Percentiles rank a stretch among this genome's conserved stretches.
These are phyloP conservation scores for Infundibulicybe gibba DNA, from an alignment of 768 basidiomycete species.

Conservation along the genomic window DNA sequence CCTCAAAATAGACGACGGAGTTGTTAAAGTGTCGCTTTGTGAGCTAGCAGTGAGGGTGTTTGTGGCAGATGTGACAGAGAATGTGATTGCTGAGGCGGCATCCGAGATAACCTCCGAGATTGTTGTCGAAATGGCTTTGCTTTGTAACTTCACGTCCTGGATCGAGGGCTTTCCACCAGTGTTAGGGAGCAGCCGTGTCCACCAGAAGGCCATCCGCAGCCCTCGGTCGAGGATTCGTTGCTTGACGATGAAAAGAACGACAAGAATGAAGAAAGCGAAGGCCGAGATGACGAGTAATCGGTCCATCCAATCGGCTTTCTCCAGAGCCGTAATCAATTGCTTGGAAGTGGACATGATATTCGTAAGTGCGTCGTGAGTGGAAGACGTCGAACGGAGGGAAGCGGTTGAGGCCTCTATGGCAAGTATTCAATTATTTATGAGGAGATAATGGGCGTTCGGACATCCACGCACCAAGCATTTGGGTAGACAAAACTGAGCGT, in stretches of 20 bases:
- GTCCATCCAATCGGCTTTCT: constrained; percentile 91
- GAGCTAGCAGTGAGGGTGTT: too few species aligned
- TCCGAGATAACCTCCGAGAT: neutral
- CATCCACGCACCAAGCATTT: constrained; percentile 68
- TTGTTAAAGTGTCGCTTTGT: too few species aligned
- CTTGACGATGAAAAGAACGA: constrained; percentile 85
- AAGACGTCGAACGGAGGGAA: constrained; percentile 69
- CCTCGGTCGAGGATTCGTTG: constrained; percentile 81
- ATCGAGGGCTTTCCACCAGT: neutral
- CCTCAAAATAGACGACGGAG: too few species aligned
- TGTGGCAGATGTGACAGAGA: too few species aligned
- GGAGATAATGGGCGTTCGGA: neutral
- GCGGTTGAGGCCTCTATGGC: constrained; percentile 76
- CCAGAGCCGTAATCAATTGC: constrained; percentile 81
- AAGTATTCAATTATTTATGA: neutral
- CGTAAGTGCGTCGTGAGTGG: constrained; percentile 72
- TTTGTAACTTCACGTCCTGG: neutral
- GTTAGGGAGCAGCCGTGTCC: constrained; percentile 71
- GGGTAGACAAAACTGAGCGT: constrained; percentile 77
- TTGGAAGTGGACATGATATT: constrained; percentile 75
- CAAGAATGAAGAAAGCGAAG: constrained; percentile 79
- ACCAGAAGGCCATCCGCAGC: constrained; percentile 80
- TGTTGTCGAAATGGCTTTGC: neutral
- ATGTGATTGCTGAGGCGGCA: too few species aligned
- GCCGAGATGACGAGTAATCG: constrained; percentile 80